Evolutionary conservation across 306 rosid genomes (phyloP).

Genomic region (Delonix regia): DNA sequence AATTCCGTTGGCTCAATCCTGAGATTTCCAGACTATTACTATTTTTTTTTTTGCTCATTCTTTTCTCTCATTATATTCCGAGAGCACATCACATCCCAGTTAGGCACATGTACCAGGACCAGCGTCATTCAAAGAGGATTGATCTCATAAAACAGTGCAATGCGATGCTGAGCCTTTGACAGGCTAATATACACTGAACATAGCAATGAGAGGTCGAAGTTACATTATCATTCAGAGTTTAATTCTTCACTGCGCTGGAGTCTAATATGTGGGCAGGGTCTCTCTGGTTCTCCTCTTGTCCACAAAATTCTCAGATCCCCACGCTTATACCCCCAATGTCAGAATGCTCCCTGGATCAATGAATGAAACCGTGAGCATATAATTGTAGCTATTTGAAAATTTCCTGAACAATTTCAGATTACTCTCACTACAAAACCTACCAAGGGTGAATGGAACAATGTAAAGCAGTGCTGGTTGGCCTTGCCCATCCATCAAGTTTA

Average conservation of each 20-base stretch:
- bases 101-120: background rate
- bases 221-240: constrained; percentile 48
- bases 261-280: constrained; percentile 71
- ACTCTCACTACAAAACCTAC: constrained; percentile 45
- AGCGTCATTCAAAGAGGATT: constrained; percentile 29
- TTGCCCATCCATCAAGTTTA: constrained; percentile 97
- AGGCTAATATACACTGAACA: constrained; percentile 5
- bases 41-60: background rate
- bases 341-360: constrained; percentile 76
- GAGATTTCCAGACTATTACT: background rate
- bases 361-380: constrained; percentile 20
- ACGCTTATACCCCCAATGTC: constrained; percentile 75
- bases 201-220: constrained; percentile 29
- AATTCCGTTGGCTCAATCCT: no score
- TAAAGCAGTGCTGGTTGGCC: constrained; percentile 98
- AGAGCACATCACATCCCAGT: background rate
- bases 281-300: constrained; percentile 80
- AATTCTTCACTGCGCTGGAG: constrained; percentile 55
- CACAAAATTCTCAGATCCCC: constrained; percentile 73
- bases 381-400: background rate
- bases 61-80: background rate
- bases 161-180: constrained; percentile 19
- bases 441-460: constrained; percentile 93
- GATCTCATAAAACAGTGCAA: constrained; percentile 18
- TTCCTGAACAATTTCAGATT: background rate